Percentiles rank a stretch among this genome's conserved stretches.
Conservation (phyloP, 805 yeast species). For the Candida boidinii region DNA sequence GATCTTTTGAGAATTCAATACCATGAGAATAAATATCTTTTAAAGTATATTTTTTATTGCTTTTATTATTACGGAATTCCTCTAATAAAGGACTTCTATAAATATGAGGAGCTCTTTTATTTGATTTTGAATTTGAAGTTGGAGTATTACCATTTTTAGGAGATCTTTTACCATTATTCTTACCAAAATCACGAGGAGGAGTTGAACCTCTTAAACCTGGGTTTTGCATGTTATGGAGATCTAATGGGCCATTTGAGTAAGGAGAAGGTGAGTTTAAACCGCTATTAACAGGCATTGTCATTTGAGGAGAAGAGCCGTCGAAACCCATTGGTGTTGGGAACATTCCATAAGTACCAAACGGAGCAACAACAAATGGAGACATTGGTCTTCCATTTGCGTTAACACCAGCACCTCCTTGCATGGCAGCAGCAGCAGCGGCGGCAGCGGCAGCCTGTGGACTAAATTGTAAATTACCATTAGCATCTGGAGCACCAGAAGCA, state of each 20-base stretch:
- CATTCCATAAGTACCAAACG: constrained; percentile 39
- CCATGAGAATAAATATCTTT: constrained; percentile 81
- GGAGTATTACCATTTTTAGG: constrained; percentile 1
- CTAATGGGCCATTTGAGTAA: constrained; percentile 2
- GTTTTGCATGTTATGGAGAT: constrained; percentile 16
- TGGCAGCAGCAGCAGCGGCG: constrained; percentile 1
- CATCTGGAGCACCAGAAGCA: constrained; percentile 1
- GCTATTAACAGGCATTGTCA: constrained; percentile 1
- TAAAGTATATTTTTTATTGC: constrained; percentile 51
- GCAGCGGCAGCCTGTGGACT: background rate
- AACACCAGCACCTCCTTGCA: constrained; percentile 2
- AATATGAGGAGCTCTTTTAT: constrained; percentile 22
- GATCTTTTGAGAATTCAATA: constrained; percentile 88
- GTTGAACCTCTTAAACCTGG: no score
- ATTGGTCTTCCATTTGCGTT: constrained; percentile 11
- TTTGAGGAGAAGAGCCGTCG: constrained; percentile 7
- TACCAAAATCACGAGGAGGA: background rate
- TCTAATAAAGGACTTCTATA: constrained; percentile 76
- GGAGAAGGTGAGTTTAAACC: background rate
- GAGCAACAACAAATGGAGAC: constrained; percentile 39
- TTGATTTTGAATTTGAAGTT: constrained; percentile 3
- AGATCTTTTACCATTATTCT: constrained; percentile 7
- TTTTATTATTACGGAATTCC: constrained; percentile 64
- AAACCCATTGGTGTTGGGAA: constrained; percentile 14
- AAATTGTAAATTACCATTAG: background rate